Evolutionary conservation across 495 filamentous ascomycete species (phyloP).

Genomic region (Talaromyces thailandensis): DNA sequence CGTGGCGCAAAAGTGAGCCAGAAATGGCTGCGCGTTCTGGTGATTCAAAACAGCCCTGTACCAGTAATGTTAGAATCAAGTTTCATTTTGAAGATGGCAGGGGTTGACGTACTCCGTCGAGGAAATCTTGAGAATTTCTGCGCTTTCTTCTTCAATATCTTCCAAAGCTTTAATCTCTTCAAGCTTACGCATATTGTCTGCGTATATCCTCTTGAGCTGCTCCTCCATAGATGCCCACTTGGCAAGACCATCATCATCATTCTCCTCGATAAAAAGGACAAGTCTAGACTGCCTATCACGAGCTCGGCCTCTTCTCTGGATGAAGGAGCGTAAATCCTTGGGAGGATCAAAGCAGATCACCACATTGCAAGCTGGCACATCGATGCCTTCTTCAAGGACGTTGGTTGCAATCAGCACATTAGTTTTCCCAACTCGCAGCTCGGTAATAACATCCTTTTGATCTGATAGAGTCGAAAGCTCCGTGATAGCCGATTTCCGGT

Average conservation of each 20-base stretch:
- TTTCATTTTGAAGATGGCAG: neutral
- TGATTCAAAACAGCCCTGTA: constrained; percentile 63
- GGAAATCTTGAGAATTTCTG: constrained; percentile 34
- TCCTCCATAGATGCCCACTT: constrained; percentile 58
- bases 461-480: constrained; percentile 49
- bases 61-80: constrained; percentile 19
- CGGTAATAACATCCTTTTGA: constrained; percentile 52
- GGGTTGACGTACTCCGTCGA: constrained; percentile 38
- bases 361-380: constrained; percentile 74
- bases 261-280: constrained; percentile 48
- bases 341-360: constrained; percentile 82
- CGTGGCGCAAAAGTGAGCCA: constrained; percentile 72
- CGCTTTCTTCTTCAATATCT: constrained; percentile 31
- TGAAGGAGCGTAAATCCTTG: constrained; percentile 70
- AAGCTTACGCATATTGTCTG: constrained; percentile 54
- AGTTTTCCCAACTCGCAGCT: constrained; percentile 57
- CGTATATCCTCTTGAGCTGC: constrained; percentile 65
- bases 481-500: constrained; percentile 43
- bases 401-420: constrained; percentile 79
- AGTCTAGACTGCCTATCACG: constrained; percentile 63
- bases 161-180: constrained; percentile 42
- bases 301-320: constrained; percentile 82
- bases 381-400: constrained; percentile 88
- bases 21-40: constrained; percentile 61
- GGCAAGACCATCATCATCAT: constrained; percentile 24